A percentile compares a stretch with the other conserved stretches of the same genome.
Conservation (phyloP, 768 basidiomycete species). For the Suillus discolor region DNA sequence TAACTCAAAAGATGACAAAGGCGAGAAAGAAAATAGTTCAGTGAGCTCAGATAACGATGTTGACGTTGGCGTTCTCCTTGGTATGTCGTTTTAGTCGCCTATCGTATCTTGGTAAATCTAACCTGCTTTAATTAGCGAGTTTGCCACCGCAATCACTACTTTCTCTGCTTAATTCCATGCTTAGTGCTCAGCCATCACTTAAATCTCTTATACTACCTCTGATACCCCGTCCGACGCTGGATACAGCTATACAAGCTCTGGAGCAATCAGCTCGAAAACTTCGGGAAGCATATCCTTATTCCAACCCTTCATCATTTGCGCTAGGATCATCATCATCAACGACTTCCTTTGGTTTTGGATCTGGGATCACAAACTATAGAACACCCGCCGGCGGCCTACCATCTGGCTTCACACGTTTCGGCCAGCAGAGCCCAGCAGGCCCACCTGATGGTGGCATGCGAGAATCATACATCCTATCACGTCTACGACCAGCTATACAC, state of each 20-base stretch:
- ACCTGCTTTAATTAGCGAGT: constrained; percentile 53
- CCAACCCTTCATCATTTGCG: constrained; percentile 44
- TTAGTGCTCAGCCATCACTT: constrained; percentile 67
- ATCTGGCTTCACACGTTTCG: constrained; percentile 36
- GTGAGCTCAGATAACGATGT: constrained; percentile 45
- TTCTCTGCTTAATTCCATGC: constrained; percentile 69
- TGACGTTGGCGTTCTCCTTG: constrained; percentile 79
- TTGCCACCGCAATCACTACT: constrained; percentile 77
- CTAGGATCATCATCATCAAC: constrained; percentile 25
- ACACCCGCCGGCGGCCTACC: constrained; percentile 19
- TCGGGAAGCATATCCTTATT: constrained; percentile 84
- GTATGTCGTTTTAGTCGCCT: constrained; percentile 43
- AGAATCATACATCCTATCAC: constrained; percentile 75
- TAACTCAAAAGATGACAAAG: constrained; percentile 42
- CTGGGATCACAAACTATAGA: constrained; percentile 23
- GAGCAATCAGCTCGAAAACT: constrained; percentile 71
- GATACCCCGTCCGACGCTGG: constrained; percentile 84
- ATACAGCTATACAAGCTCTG: constrained; percentile 70
- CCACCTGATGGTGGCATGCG: constrained; percentile 63
- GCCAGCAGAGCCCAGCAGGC: constrained; percentile 26
- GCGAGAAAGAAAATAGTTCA: constrained; percentile 52
- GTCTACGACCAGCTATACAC: constrained; percentile 71
- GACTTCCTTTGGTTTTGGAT: constrained; percentile 37
- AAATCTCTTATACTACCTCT: constrained; percentile 73
- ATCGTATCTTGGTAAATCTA: constrained; percentile 15